Percentiles rank a stretch among this genome's conserved stretches.
These are phyloP conservation scores for Mycena galericulata DNA, from an alignment of 768 basidiomycete species.

Conservation along the genomic window DNA sequence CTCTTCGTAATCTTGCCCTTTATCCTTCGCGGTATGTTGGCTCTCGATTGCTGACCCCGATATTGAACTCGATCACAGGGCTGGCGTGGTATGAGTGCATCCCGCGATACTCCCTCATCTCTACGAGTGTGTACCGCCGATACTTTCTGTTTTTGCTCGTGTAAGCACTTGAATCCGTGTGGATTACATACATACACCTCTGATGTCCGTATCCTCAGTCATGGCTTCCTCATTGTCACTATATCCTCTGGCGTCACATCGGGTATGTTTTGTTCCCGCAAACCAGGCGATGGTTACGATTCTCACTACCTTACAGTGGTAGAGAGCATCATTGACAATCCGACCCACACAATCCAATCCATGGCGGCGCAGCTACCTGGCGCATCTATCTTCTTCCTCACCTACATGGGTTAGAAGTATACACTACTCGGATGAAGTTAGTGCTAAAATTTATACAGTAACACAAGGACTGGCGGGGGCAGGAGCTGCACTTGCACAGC, in stretches of 20 bases:
- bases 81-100: constrained; percentile 80
- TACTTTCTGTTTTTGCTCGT: constrained; percentile 76
- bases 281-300: too few relatives aligned
- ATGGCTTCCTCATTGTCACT: constrained; percentile 81
- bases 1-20: constrained; percentile 72
- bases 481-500: constrained; percentile 64
- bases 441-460: constrained; percentile 42
- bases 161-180: constrained; percentile 47
- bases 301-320: background rate
- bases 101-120: constrained; percentile 75
- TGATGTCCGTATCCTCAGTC: constrained; percentile 45
- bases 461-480: constrained; percentile 67
- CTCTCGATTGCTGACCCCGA: background rate
- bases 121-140: constrained; percentile 77
- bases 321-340: constrained; percentile 54
- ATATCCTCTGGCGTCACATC: constrained; percentile 68
- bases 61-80: constrained; percentile 21
- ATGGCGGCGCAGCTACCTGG: constrained; percentile 65
- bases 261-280: constrained; percentile 38
- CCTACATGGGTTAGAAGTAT: constrained; percentile 60
- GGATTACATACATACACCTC: background rate
- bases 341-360: constrained; percentile 54
- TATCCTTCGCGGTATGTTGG: constrained; percentile 63
- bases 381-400: constrained; percentile 72
- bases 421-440: background rate